Percentiles rank a stretch among this genome's conserved stretches.
These are phyloP conservation scores for Endocalyx cinctus DNA, from an alignment of 2,329 filamentous ascomycete species.

Conservation along the genomic window DNA sequence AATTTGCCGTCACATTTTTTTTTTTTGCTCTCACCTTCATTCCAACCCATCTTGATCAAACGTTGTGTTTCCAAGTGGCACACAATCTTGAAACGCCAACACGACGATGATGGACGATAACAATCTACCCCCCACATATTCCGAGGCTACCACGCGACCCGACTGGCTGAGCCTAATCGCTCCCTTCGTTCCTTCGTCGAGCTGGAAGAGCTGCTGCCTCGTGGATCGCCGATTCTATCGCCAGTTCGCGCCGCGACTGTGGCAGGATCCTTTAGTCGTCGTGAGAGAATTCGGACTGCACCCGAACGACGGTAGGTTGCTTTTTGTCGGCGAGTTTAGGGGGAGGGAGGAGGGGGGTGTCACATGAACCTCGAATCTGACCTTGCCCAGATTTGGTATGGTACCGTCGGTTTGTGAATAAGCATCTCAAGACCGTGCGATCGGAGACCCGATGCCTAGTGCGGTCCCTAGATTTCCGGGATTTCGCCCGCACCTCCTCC, in stretches of 20 bases:
- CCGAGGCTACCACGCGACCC: conserved; percentile 39
- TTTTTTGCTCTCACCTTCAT: too few species aligned
- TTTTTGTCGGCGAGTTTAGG: too few species aligned
- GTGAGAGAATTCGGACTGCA: conserved; percentile 36
- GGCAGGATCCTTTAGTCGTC: conserved; percentile 43
- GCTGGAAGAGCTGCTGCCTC: conserved; percentile 43
- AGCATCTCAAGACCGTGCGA: conserved; percentile 30
- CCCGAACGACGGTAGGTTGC: conserved; percentile 39
- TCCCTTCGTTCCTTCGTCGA: conserved; percentile 35
- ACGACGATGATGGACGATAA: conserved; percentile 24
- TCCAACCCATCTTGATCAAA: background rate
- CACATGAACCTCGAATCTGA: too few species aligned
- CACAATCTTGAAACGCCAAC: background rate
- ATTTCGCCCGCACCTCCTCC: conserved; percentile 34
- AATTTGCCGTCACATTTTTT: too few species aligned
- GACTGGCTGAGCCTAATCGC: conserved; percentile 48
- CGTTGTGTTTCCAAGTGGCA: background rate
- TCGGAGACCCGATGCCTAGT: conserved; percentile 38
- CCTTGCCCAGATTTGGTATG: conserved; percentile 40
- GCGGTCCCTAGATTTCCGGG: conserved; percentile 43
- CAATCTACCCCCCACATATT: conserved; percentile 53
- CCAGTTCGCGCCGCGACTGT: conserved; percentile 48
- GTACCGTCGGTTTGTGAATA: conserved; percentile 43
- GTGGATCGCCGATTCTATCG: conserved; percentile 43
- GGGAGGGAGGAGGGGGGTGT: too few species aligned